A percentile compares a stretch with the other conserved stretches of the same genome.
These are phyloP conservation scores for Xylariaceae sp. DNA, from an alignment of 2,329 filamentous ascomycete species.

Conservation along the genomic window DNA sequence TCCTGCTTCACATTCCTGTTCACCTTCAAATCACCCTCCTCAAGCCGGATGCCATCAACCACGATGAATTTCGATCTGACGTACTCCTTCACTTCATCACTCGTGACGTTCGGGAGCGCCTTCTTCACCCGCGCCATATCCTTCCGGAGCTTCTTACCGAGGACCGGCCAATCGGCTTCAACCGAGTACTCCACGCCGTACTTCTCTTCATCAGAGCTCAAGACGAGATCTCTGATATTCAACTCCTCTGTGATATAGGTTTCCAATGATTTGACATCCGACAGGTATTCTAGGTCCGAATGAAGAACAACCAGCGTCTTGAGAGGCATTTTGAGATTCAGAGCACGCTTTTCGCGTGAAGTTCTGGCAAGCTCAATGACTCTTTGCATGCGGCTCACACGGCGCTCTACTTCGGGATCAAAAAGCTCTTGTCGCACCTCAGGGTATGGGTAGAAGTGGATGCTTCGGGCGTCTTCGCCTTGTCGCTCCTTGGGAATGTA, in stretches of 20 bases:
- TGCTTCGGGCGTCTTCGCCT: conserved; percentile 72
- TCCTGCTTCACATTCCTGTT: conserved; percentile 74
- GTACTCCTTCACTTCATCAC: conserved; percentile 77
- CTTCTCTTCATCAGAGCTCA: conserved; percentile 81
- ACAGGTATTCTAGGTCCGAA: conserved; percentile 73
- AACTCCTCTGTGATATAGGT: conserved; percentile 89
- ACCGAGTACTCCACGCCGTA: conserved; percentile 93
- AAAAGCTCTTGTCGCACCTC: conserved; percentile 86
- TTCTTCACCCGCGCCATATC: conserved; percentile 90
- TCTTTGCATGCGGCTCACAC: conserved; percentile 86
- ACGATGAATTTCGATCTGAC: conserved; percentile 68
- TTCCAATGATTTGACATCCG: conserved; percentile 80
- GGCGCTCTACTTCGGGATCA: conserved; percentile 78
- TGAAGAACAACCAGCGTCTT: conserved; percentile 89
- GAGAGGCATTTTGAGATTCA: conserved; percentile 86
- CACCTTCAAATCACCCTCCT: conserved; percentile 78
- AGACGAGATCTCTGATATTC: conserved; percentile 79
- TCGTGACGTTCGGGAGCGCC: conserved; percentile 73
- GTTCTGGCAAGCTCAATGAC: conserved; percentile 89
- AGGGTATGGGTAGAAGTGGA: conserved; percentile 90
- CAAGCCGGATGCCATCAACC: conserved; percentile 81
- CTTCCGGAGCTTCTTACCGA: conserved; percentile 97
- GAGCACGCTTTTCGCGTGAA: conserved; percentile 76
- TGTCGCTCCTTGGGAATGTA: conserved; percentile 71
- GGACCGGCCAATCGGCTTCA: conserved; percentile 83